phyloP scores from a whole-genome alignment of 176 grass and related monocot species.

The Avena eriantha region DNA sequence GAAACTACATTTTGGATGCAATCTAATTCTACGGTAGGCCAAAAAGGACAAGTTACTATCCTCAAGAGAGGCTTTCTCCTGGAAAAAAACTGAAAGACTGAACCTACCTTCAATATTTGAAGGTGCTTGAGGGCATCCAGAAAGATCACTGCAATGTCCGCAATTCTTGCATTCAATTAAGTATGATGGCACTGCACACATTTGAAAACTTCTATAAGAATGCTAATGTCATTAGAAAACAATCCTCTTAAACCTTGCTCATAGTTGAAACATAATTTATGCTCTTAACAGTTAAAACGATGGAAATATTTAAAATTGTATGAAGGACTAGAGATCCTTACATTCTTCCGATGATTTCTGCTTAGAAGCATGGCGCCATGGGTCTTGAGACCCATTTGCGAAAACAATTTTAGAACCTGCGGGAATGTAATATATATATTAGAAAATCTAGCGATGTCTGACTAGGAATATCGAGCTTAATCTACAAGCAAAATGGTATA shows the following conservation, averaged over 20 bases:
- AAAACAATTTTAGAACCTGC: constrained; percentile 95
- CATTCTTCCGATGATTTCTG: constrained; percentile 80
- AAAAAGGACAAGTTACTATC: constrained; percentile 14
- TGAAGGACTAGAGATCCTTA: constrained; percentile 45
- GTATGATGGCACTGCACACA: constrained; percentile 86
- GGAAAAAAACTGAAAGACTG: not conserved
- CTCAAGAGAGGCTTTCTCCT: constrained; percentile 22
- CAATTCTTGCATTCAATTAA: constrained; percentile 90
- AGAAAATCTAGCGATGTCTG: not conserved
- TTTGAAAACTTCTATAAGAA: constrained; percentile 21
- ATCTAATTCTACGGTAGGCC: not conserved
- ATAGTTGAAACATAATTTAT: not conserved
- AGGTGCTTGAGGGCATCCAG: constrained; percentile 93
- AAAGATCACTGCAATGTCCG: constrained; percentile 86
- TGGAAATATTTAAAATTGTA: constrained; percentile 18
- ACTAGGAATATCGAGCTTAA: not conserved
- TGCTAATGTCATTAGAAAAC: constrained; percentile 20
- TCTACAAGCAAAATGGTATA: not conserved
- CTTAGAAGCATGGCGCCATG: constrained; percentile 97
- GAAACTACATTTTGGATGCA: constrained; percentile 16
- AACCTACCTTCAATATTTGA: constrained; percentile 88
- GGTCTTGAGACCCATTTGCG: constrained; percentile 94
- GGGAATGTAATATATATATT: constrained; percentile 6
- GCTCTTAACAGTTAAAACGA: not conserved
- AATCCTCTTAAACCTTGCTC: constrained; percentile 2